Evolutionary conservation across 1,139 yeast genomes (phyloP), one percentile per base, ranked within the genome.

Genomic region (Scheffersomyces titani): DNA sequence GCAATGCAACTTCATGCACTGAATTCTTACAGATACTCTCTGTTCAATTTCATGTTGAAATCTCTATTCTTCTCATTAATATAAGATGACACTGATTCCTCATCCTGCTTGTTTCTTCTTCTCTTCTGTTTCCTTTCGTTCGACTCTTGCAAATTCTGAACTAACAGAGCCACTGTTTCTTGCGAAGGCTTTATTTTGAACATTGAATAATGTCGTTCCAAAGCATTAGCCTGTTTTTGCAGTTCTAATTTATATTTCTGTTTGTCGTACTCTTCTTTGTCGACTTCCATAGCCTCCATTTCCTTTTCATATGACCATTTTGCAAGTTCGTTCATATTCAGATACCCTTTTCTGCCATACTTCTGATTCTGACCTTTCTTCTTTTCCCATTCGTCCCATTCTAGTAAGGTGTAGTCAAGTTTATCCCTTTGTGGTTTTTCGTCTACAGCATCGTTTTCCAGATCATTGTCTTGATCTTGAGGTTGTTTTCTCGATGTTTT

Each of bases 61-160:
- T 88, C 89, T 66, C 82, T 83, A 77, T 92, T 92, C 71, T 88
- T 89, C 58, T 89, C 93, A 68, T 89, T 91, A 67, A 92, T 84
- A 65, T 70, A 76, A 44, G 72, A 65, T 6, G 77, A 81, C 11
- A 71, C 78, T 3, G 73, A 70, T 11, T 63, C 78, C 13, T 74
- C 78, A 19, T 65, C 75, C 5, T 65, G 65, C 46, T 67, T 66
- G 54, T 66, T 72, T 49, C 80, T 73, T 55, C 76, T 72, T 57
- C 68, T 59, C 64, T 64, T 70, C 65, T 65, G 63, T 50, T 73
- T 70, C 44, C 72, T 58, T 6, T 64, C 70, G 51, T 76, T 79
- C 51, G 77, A 76, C 48, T 76, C 76, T 46, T 73, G 70, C 47
- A 85, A 62, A 6, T 68, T 66, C 3, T 66, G 65, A 3, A 82